Conservation (phyloP, 2,329 filamentous ascomycete species). For the Pseudogymnoascus destructans region DNA sequence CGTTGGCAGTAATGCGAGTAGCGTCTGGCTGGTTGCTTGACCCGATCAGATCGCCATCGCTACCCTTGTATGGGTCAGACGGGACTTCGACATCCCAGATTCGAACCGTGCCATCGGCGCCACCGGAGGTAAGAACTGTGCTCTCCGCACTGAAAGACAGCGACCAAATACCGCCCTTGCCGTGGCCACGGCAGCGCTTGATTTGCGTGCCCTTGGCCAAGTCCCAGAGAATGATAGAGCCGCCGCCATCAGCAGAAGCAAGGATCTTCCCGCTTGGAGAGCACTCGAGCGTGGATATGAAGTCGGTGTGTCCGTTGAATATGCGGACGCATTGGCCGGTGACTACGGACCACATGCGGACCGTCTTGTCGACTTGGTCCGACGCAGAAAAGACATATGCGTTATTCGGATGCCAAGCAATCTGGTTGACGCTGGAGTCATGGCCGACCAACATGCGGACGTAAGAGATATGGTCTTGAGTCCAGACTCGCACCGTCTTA, state of each 20-base stretch:
- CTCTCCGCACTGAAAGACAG: conserved; percentile 90
- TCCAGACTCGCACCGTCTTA: conserved; percentile 81
- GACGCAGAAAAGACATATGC: conserved; percentile 89
- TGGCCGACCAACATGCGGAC: conserved; percentile 84
- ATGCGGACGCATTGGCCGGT: conserved; percentile 80
- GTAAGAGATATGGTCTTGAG: conserved; percentile 81
- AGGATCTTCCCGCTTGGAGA: conserved; percentile 78
- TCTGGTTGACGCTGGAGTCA: conserved; percentile 78
- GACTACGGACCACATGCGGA: conserved; percentile 93
- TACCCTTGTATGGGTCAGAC: conserved; percentile 49
- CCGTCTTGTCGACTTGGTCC: conserved; percentile 71
- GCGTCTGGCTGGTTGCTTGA: conserved; percentile 37
- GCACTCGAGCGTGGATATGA: conserved; percentile 73
- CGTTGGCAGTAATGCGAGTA: conserved; percentile 36
- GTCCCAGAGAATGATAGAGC: conserved; percentile 91
- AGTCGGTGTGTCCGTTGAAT: conserved; percentile 82
- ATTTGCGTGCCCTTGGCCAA: conserved; percentile 71
- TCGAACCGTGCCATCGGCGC: conserved; percentile 82
- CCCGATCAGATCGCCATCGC: conserved; percentile 27
- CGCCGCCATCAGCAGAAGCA: conserved; percentile 79
- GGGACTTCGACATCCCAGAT: conserved; percentile 82
- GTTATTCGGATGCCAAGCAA: conserved; percentile 92
- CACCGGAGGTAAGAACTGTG: conserved; percentile 76
- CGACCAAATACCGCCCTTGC: conserved; percentile 85
- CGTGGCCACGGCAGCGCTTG: conserved; percentile 89